Evolutionary conservation across 176 grass and related monocot species (phyloP), one percentile per base, ranked within the genome.

Genomic region (Rhynchospora tenuis): DNA sequence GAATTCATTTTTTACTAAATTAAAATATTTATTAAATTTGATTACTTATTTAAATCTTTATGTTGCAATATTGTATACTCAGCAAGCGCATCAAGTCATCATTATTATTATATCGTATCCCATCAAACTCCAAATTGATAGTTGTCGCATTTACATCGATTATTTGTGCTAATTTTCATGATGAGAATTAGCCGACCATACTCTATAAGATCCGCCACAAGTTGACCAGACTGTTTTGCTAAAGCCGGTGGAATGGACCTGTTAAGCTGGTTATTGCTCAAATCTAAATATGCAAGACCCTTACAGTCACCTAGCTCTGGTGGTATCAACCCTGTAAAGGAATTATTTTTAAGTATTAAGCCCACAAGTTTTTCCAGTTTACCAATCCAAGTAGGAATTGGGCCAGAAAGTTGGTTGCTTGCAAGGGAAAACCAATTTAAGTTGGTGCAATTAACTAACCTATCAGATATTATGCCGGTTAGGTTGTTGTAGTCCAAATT

Each of bases 121-220:
- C 89, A 7, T 77, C 88, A 69, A 96, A 96, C 84, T 96, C 93
- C 51, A 96, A 85, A 33, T 33, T 33, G 3, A 33, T 92, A 77
- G 78, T 85, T 96, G 24, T 90, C 93, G 14, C 93, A 11, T 71
- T 71, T 90, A 46, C 93, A 96, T 75, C 86, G 81, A 45, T 86
- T 84, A 89, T 85, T 96, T 29, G 88, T 84, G 15, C 90, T 90
- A 78, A 92, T 96, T 33, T 33, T 33, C 31, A 33, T 87, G 85
- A 51, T 93, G 86, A 74, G 85, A 93, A 89, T 9, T 11, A 33
- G 2, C 4, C 62, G 5, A 28, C 1, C 24, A 12, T 64, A 3
- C n/a, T 0, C 10, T 29, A 5, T 5, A 29, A 47, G 2, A n/a
- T 23, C 19, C 0, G 45, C 14, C 4, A 11, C 79, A 15, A 78